These are phyloP conservation scores for Cucurbita ficifolia DNA, from an alignment of 306 rosid species.

Conservation along the genomic window DNA sequence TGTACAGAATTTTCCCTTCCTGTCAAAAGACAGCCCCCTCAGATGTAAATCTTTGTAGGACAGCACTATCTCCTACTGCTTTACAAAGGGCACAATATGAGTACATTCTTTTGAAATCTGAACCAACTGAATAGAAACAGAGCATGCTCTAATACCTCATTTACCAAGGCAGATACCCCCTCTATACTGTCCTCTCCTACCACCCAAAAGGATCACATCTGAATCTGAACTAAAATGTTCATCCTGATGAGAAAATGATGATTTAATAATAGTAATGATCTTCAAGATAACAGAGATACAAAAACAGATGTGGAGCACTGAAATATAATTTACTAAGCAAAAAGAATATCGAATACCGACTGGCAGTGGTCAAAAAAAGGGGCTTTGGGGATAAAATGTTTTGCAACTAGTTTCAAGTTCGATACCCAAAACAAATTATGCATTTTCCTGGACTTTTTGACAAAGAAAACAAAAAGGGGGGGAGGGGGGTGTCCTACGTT, in stretches of 20 bases:
- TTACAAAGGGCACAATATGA: constrained; percentile 18
- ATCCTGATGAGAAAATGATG: constrained; percentile 29
- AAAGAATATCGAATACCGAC: not conserved
- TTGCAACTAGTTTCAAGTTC: not conserved
- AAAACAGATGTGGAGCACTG: not conserved
- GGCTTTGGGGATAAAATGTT: not conserved
- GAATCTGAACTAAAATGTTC: constrained; percentile 78
- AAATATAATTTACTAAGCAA: not conserved
- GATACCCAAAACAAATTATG: not conserved
- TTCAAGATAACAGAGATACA: not conserved
- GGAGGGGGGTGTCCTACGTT: no score
- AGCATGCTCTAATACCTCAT: constrained; percentile 2
- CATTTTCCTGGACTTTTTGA: not conserved
- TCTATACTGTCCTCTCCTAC: constrained; percentile 57
- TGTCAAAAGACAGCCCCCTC: constrained; percentile 59
- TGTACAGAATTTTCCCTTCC: constrained; percentile 22
- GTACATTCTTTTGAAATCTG: not conserved
- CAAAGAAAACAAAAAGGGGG: no score
- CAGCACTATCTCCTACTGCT: constrained; percentile 44
- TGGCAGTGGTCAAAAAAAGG: no score
- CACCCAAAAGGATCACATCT: constrained; percentile 79
- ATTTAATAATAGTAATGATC: not conserved
- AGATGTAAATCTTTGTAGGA: constrained; percentile 55
- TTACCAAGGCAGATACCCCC: constrained; percentile 82
- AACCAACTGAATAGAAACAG: not conserved